phyloP scores from a whole-genome alignment of 1,284 basidiomycete genomes.

The Papiliotrema fonsecae region DNA sequence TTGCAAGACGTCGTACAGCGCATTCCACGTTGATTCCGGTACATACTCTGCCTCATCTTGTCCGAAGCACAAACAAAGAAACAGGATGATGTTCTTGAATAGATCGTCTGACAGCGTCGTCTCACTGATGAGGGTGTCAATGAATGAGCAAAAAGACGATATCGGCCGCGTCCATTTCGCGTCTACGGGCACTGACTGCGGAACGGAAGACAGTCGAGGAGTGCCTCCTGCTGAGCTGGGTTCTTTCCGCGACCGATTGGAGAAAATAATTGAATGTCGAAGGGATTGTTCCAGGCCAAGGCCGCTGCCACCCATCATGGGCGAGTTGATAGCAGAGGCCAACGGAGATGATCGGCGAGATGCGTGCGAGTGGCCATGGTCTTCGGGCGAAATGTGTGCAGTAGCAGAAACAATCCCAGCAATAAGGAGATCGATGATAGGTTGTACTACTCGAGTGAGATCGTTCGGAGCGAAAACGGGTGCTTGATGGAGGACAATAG shows the following conservation, averaged over 20 bases:
- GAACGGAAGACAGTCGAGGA: constrained; percentile 1
- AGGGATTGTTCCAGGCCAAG: constrained; percentile 13
- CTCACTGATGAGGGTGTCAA: constrained; percentile 27
- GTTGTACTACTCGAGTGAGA: constrained; percentile 28
- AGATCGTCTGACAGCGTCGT: constrained; percentile 29
- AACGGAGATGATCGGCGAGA: constrained; percentile 6
- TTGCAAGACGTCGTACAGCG: constrained; percentile 25
- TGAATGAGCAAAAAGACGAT: constrained; percentile 22
- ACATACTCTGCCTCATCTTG: constrained; percentile 30
- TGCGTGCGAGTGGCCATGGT: not conserved
- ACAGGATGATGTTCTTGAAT: constrained; percentile 33
- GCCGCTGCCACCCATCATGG: constrained; percentile 2
- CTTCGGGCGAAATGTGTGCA: not conserved
- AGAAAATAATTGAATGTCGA: constrained; percentile 10
- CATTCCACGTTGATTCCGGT: constrained; percentile 17
- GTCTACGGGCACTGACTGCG: not conserved
- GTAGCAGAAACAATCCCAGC: constrained; percentile 27
- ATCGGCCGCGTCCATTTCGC: constrained; percentile 27
- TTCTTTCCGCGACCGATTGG: constrained; percentile 1
- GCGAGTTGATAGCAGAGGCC: constrained; percentile 12
- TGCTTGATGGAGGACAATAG: constrained; percentile 32
- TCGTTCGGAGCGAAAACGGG: constrained; percentile 38
- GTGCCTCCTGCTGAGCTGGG: not conserved
- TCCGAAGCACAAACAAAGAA: constrained; percentile 34
- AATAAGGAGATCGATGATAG: constrained; percentile 33